Conservation (phyloP, 192 early-diverging fungal species). For the Rhizoclosmatium globosum region DNA sequence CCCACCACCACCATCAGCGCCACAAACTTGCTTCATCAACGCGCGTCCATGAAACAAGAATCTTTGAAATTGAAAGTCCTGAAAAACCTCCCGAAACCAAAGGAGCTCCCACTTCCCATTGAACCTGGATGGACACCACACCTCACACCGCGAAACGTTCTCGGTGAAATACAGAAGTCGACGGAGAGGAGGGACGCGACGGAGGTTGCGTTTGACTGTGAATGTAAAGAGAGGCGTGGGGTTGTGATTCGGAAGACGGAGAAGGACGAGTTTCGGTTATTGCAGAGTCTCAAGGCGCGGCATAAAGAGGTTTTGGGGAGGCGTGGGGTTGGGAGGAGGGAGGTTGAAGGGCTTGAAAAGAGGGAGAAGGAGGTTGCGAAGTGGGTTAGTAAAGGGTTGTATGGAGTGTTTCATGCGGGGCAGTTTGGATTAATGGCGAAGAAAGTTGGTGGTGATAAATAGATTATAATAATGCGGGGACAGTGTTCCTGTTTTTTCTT, state of each 20-base stretch:
- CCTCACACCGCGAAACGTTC: background rate
- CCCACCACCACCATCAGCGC: background rate
- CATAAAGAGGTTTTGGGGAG: background rate
- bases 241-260: background rate
- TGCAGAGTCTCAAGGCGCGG: background rate
- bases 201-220: background rate
- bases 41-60: background rate
- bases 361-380: constrained; percentile 1
- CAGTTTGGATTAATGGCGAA: constrained; percentile 1
- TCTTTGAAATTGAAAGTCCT: no score
- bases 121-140: background rate
- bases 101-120: no score
- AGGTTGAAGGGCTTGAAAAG: background rate
- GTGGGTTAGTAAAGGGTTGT: background rate
- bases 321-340: background rate
- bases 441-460: background rate
- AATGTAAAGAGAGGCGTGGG: background rate
- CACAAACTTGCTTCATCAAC: background rate
- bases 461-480: background rate
- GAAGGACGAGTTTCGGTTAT: background rate
- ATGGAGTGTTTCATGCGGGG: constrained; percentile 1
- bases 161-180: background rate
- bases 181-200: background rate
- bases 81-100: no score
- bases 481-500: background rate